Base-by-base conservation (phyloP, 345 rosid genomes). In the Gossypium australe region DNA sequence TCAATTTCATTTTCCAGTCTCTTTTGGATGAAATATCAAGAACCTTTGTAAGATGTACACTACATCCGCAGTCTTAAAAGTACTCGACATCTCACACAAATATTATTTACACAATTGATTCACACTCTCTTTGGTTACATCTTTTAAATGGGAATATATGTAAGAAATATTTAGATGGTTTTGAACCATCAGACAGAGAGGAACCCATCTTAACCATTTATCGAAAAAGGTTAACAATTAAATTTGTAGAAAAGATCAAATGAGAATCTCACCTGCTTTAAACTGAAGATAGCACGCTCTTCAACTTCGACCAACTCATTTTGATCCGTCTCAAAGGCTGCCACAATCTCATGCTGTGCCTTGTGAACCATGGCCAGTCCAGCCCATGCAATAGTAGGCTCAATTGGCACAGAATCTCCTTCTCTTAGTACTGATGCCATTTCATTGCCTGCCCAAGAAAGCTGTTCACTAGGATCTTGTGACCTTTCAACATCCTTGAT, bases 371-470 rank as follows among this genome's bases (percentile, higher is more conserved):
- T 85, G 63, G 92, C 97, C 75, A 93, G 92, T 71, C 99, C 99
- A 25, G 96, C 91, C 99, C 98, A 91, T 52, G 92, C 99, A 78
- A 87, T 77, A 59, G 96, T 87, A 82, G 79, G 84, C 65, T 93
- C 94, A 75, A 91, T 84, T 7, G 86, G 89, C 79, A 85, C 89
- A 81, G 92, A 76, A 38, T 95, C 99, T 76, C 97, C 97, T 81
- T 95, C 99, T 81, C 99, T 89, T 76, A 91, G 75, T 52, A 93
- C 86, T 34, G 99, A 93, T 74, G 97, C 98, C 98, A 95, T 95
- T 85, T 95, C 99, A 80, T 95, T 90, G 75, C 93, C 91, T 75
- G 98, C 99, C 97, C 89, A 93, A 13, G 87, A 78, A 76, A 95
- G 90, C 78, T 91, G 97, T 49, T 93, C 98, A 53, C 85, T 84